Percentiles rank a stretch among this genome's conserved stretches.
Evolutionary conservation across 164 flowering plant species (phyloP).

Genomic region (Annona cherimola): DNA sequence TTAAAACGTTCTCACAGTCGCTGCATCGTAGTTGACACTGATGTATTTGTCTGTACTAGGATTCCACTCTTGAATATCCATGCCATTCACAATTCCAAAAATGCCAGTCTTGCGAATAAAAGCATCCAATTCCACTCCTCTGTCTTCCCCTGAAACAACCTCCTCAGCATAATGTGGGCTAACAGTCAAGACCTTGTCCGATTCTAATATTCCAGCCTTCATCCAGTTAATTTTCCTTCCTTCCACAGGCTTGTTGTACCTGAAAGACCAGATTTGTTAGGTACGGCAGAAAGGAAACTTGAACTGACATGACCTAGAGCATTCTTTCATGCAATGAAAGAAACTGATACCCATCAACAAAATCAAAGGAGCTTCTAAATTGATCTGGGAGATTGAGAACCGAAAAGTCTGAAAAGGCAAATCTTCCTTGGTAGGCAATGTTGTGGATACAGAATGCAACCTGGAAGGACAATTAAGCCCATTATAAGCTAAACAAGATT

Average conservation of each 20-base stretch:
- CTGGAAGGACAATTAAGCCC: conserved; percentile 26
- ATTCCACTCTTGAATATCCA: conserved; percentile 97
- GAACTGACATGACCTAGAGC: neutral
- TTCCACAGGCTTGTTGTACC: conserved; percentile 72
- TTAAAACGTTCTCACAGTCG: conserved; percentile 56
- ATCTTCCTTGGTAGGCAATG: conserved; percentile 94
- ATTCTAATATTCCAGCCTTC: conserved; percentile 88
- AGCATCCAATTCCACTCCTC: conserved; percentile 74
- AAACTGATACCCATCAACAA: conserved; percentile 71
- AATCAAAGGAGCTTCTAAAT: conserved; percentile 74
- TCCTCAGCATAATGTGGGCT: conserved; percentile 91
- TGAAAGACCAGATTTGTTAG: conserved; percentile 17
- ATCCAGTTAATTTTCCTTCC: conserved; percentile 98
- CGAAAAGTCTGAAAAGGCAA: conserved; percentile 64
- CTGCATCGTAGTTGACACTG: conserved; percentile 46
- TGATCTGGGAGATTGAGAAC: conserved; percentile 68
- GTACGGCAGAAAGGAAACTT: neutral
- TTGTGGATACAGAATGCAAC: conserved; percentile 90
- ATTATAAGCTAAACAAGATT: conserved; percentile 1
- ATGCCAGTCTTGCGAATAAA: conserved; percentile 41
- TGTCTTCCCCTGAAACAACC: conserved; percentile 53
- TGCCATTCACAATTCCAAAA: conserved; percentile 78
- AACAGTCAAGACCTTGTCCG: conserved; percentile 65
- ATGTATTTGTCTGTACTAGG: conserved; percentile 68
- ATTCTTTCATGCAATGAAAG: neutral